These are phyloP conservation scores for Candida odintsovae DNA, from an alignment of 805 yeast genomes.

Conservation along the genomic window DNA sequence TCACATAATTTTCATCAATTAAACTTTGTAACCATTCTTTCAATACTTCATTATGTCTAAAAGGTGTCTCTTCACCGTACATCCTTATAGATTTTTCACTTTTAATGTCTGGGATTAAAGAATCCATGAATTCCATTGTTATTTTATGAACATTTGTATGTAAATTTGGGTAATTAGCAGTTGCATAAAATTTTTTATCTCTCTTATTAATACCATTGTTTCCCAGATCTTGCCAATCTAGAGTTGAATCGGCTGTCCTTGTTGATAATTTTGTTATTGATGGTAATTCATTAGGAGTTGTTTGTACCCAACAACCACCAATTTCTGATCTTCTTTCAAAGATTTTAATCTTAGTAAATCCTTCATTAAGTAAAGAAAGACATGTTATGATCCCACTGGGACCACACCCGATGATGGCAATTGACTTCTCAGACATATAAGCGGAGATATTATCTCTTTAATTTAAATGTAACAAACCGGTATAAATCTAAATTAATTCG, in stretches of 20 bases:
- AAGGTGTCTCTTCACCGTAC: slow-evolving; percentile 7
- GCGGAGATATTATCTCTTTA: too few relatives aligned
- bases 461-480: too few relatives aligned
- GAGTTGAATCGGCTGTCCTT: slow-evolving; percentile 1
- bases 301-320: slow-evolving; percentile 40
- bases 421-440: slow-evolving; percentile 7
- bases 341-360: slow-evolving; percentile 22
- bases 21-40: slow-evolving; percentile 6
- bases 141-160: slow-evolving; percentile 7
- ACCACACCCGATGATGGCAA: slow-evolving; percentile 42
- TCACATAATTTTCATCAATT: neutral
- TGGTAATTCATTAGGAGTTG: slow-evolving; percentile 3
- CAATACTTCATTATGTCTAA: slow-evolving; percentile 8
- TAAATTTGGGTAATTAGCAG: slow-evolving; percentile 6
- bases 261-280: neutral
- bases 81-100: slow-evolving; percentile 1
- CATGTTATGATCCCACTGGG: slow-evolving; percentile 38
- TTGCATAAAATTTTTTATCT: slow-evolving; percentile 1
- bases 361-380: slow-evolving; percentile 27
- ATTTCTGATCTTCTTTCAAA: slow-evolving; percentile 33
- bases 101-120: slow-evolving; percentile 5
- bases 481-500: too few relatives aligned
- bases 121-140: slow-evolving; percentile 7
- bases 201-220: neutral
- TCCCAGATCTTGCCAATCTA: neutral